Evolutionary conservation across 495 filamentous ascomycete genomes (phyloP).

Genomic region (Tuber umbilicatum): DNA sequence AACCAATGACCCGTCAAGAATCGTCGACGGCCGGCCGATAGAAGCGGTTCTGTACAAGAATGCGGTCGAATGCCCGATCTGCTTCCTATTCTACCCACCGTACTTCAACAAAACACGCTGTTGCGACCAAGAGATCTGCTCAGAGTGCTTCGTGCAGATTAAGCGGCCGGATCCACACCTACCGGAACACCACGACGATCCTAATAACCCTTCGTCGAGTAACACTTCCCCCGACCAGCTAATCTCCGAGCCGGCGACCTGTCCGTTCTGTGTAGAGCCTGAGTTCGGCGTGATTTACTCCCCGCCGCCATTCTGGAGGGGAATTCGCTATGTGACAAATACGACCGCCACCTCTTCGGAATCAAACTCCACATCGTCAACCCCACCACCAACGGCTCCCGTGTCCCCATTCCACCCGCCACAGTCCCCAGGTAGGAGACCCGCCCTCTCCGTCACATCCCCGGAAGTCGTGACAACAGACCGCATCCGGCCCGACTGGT

Average conservation of each 20-base stretch:
- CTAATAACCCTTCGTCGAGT: constrained; percentile 48
- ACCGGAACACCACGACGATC: constrained; percentile 69
- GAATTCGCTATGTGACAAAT: constrained; percentile 60
- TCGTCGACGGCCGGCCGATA: constrained; percentile 82
- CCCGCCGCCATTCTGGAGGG: constrained; percentile 78
- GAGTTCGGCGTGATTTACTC: constrained; percentile 94
- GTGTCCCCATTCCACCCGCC: constrained; percentile 41
- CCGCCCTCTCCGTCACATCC: constrained; percentile 73
- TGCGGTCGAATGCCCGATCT: constrained; percentile 86
- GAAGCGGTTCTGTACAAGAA: constrained; percentile 92
- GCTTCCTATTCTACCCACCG: constrained; percentile 90
- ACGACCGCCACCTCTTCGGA: constrained; percentile 49
- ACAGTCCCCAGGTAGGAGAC: constrained; percentile 57
- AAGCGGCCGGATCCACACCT: constrained; percentile 93
- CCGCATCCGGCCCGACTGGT: constrained; percentile 87
- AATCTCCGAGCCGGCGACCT: constrained; percentile 84
- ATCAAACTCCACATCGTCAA: constrained; percentile 46
- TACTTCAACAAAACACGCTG: constrained; percentile 94
- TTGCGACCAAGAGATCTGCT: constrained; percentile 95
- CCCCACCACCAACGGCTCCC: constrained; percentile 44
- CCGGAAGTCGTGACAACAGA: constrained; percentile 86
- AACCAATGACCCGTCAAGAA: constrained; percentile 60
- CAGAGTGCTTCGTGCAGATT: constrained; percentile 98
- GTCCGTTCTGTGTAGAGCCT: constrained; percentile 89
- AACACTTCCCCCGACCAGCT: constrained; percentile 56